Conservation (phyloP, 371 early-diverging fungal species). For the Synchytrium microbalum region DNA sequence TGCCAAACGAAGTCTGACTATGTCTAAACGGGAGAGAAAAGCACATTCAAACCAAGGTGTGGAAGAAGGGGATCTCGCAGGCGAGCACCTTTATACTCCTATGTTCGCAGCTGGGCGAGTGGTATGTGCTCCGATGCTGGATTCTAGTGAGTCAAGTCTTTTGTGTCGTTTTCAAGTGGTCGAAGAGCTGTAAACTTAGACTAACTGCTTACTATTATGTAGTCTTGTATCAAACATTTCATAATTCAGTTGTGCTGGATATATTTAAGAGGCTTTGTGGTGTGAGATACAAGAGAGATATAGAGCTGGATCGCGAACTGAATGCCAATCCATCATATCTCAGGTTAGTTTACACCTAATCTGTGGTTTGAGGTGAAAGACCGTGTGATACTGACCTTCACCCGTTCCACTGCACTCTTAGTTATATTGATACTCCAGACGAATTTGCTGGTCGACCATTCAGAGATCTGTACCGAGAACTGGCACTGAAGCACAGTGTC, state of each 20-base stretch:
- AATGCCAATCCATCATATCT: slow-evolving; percentile 19
- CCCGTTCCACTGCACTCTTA: neutral
- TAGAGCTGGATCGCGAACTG: slow-evolving; percentile 12
- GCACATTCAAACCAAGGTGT: slow-evolving; percentile 1
- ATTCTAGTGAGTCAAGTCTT: slow-evolving; percentile 8
- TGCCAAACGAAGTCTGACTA: slow-evolving; percentile 3
- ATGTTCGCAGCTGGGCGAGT: slow-evolving; percentile 34
- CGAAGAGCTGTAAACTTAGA: neutral
- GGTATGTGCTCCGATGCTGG: slow-evolving; percentile 28
- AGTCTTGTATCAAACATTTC: slow-evolving; percentile 20
- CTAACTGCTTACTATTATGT: too few relatives aligned
- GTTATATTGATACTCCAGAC: neutral
- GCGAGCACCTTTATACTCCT: slow-evolving; percentile 25
- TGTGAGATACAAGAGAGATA: slow-evolving; percentile 19
- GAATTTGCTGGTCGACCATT: slow-evolving; percentile 19
- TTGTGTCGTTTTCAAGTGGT: neutral
- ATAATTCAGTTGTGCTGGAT: slow-evolving; percentile 21
- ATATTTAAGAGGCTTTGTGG: slow-evolving; percentile 29
- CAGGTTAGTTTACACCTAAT: slow-evolving; percentile 18
- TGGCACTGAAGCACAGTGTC: slow-evolving; percentile 23
- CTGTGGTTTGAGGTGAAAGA: slow-evolving; percentile 16
- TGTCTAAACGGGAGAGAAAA: neutral
- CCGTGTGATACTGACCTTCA: slow-evolving; percentile 14
- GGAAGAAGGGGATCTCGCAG: slow-evolving; percentile 12
- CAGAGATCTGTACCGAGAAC: slow-evolving; percentile 22